phyloP scores from a whole-genome alignment of 352 stramenopile genomes.

The Pythium periplocum region DNA sequence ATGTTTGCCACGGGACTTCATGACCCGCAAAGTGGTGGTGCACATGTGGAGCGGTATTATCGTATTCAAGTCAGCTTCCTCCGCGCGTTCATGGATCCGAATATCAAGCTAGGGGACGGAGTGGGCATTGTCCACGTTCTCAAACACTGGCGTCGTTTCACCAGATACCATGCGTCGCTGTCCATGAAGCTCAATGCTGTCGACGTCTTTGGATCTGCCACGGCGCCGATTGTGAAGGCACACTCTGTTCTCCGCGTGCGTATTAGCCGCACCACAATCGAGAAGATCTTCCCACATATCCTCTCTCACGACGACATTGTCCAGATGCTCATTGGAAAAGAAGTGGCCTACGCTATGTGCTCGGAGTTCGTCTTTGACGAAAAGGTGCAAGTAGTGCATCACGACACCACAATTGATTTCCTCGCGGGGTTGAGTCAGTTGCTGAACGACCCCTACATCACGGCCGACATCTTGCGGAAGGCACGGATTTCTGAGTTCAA shows the following conservation, averaged over 20 bases:
- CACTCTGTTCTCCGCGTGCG: constrained; percentile 32
- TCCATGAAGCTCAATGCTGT: constrained; percentile 24
- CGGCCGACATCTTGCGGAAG: constrained; percentile 6
- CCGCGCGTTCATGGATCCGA: constrained; percentile 36
- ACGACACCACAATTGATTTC: constrained; percentile 57
- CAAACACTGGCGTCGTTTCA: constrained; percentile 62
- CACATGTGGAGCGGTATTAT: constrained; percentile 32
- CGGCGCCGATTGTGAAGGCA: constrained; percentile 45
- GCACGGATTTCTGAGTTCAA: constrained; percentile 8
- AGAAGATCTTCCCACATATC: constrained; percentile 63
- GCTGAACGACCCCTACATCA: constrained; percentile 17
- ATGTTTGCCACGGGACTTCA: constrained; percentile 54
- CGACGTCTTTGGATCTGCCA: constrained; percentile 37
- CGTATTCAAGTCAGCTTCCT: constrained; percentile 53
- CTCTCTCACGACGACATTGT: constrained; percentile 47
- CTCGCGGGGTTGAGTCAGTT: constrained; percentile 35
- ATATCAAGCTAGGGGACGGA: constrained; percentile 32
- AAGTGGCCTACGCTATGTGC: constrained; percentile 48
- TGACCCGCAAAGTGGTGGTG: constrained; percentile 28
- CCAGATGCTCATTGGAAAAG: constrained; percentile 42
- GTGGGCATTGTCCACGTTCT: constrained; percentile 36
- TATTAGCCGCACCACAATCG: constrained; percentile 48
- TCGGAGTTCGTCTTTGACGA: constrained; percentile 56
- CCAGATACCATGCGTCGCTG: constrained; percentile 42
- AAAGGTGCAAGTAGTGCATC: constrained; percentile 38